Percentiles rank a stretch among this genome's conserved stretches.
Conservation (phyloP, 2,329 filamentous ascomycete species). For the Hypoxylon sp. region DNA sequence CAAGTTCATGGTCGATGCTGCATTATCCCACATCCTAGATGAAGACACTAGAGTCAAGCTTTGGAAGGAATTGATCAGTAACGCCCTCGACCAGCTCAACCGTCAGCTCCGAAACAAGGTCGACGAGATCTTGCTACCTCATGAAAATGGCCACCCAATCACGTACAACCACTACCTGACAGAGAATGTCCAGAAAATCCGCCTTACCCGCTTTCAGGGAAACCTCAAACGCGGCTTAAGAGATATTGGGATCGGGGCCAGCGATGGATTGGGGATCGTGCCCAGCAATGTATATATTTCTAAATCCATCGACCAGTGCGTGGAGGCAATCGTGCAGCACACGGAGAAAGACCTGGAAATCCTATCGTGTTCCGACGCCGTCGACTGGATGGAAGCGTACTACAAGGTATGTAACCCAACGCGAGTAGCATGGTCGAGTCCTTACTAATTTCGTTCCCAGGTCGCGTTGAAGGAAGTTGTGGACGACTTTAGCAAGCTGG, state of each 20-base stretch:
- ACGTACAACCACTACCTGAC: conserved; percentile 52
- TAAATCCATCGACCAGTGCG: not conserved
- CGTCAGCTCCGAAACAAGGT: conserved; percentile 36
- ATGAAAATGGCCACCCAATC: conserved; percentile 47
- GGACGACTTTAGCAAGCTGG: conserved; percentile 46
- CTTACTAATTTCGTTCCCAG: conserved; percentile 29
- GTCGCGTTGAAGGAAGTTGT: conserved; percentile 46
- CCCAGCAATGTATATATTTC: no score
- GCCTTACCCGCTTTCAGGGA: conserved; percentile 5
- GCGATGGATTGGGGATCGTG: no score
- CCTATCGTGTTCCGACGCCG: conserved; percentile 23
- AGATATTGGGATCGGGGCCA: not conserved
- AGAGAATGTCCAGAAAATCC: conserved; percentile 46
- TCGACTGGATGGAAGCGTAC: conserved; percentile 38
- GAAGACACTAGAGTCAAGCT: conserved; percentile 37
- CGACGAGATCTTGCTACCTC: conserved; percentile 40
- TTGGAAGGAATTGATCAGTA: conserved; percentile 29
- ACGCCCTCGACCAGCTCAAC: conserved; percentile 36
- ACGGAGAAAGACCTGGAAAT: conserved; percentile 32
- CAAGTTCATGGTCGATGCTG: conserved; percentile 17
- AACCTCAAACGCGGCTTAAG: conserved; percentile 4
- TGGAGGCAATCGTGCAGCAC: conserved; percentile 9
- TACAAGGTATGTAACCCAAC: conserved; percentile 31
- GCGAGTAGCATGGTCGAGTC: no score
- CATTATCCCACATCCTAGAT: conserved; percentile 35